phyloP scores from a whole-genome alignment of 2,329 filamentous ascomycete genomes.

The Falciphora oryzae region DNA sequence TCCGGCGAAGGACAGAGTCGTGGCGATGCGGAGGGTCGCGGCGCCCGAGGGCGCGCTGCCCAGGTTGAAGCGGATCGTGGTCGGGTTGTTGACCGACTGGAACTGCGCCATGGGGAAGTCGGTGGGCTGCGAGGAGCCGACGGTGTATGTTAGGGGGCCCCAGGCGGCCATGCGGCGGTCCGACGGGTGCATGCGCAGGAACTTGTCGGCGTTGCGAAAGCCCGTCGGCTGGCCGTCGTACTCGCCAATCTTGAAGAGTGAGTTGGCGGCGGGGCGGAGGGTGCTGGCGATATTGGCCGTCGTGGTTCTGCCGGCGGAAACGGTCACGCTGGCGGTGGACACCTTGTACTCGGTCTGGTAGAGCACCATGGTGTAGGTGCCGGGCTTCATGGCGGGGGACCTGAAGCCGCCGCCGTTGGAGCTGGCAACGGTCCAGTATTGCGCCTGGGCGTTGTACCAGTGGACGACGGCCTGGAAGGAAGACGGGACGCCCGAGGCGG shows the following conservation, averaged over 20 bases:
- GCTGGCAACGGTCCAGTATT: slow-evolving; percentile 57
- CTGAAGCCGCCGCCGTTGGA: slow-evolving; percentile 50
- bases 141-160: slow-evolving; percentile 55
- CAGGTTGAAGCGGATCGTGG: slow-evolving; percentile 56
- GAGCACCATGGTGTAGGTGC: slow-evolving; percentile 63
- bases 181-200: slow-evolving; percentile 59
- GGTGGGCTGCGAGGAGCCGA: slow-evolving; percentile 44
- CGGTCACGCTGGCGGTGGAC: slow-evolving; percentile 40
- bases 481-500: slow-evolving; percentile 49
- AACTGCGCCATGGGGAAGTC: slow-evolving; percentile 63
- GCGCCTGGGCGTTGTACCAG: slow-evolving; percentile 57
- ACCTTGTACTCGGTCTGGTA: slow-evolving; percentile 55
- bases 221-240: slow-evolving; percentile 60
- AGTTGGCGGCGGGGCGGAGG: slow-evolving; percentile 38
- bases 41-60: slow-evolving; percentile 41
- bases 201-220: slow-evolving; percentile 62
- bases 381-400: slow-evolving; percentile 61
- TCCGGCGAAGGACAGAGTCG: slow-evolving; percentile 56
- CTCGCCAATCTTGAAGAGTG: slow-evolving; percentile 58
- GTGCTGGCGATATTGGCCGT: slow-evolving; percentile 42
- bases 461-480: slow-evolving; percentile 54
- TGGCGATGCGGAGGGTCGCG: slow-evolving; percentile 58
- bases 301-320: slow-evolving; percentile 45
- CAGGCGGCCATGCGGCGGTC: slow-evolving; percentile 53
- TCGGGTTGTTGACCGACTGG: slow-evolving; percentile 51